Evolutionary conservation across 2,329 filamentous ascomycete species (phyloP).

Genomic region (Dactylellina parvicollis): DNA sequence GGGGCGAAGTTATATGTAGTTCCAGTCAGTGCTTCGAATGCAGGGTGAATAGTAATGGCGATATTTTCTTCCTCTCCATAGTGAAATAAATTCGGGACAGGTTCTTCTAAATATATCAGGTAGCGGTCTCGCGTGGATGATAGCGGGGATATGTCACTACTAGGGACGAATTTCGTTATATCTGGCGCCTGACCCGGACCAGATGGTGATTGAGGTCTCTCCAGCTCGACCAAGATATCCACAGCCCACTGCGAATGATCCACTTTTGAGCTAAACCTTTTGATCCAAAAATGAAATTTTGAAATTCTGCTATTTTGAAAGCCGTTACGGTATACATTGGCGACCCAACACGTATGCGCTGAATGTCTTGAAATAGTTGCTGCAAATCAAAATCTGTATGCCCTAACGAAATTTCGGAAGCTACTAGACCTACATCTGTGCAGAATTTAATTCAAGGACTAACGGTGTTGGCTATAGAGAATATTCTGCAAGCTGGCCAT

Average conservation of each 20-base stretch:
- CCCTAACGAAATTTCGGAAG: too few relatives aligned
- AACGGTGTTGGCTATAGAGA: too few relatives aligned
- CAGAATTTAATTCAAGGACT: too few relatives aligned
- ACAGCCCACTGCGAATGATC: background rate
- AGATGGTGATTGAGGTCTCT: background rate
- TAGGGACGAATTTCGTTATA: background rate
- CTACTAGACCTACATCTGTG: too few relatives aligned
- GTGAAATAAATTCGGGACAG: background rate
- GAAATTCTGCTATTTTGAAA: conserved; percentile 9
- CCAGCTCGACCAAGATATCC: background rate
- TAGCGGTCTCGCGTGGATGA: background rate
- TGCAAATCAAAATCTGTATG: too few relatives aligned
- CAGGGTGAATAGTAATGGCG: conserved; percentile 4
- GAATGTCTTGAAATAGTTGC: too few relatives aligned
- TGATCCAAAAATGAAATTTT: background rate
- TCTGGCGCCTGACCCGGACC: background rate
- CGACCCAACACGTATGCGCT: too few relatives aligned
- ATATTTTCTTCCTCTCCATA: background rate
- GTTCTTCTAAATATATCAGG: background rate
- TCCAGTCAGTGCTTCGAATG: background rate
- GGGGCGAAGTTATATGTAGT: conserved; percentile 12
- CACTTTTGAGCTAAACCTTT: background rate
- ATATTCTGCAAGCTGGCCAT: too few relatives aligned
- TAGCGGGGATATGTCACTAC: background rate
- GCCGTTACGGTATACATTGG: background rate